Base-by-base conservation (phyloP, 257 asterid genomes). In the Capsicum pubescens region DNA sequence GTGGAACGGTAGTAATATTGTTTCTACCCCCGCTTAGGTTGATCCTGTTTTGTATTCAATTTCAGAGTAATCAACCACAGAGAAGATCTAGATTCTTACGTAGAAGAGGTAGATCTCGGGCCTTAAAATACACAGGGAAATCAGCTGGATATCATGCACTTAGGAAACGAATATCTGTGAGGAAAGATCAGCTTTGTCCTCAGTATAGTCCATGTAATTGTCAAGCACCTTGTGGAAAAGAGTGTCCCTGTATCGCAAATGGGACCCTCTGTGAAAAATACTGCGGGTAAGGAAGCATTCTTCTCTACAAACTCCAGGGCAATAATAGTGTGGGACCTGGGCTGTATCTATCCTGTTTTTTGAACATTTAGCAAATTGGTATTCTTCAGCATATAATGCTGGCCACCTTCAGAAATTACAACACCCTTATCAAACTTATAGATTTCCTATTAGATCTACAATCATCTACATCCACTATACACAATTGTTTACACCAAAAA, bases 121-220 rank as follows among this genome's bases (percentile, higher is more conserved):
- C 98, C 67, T 90, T 93, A 79, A 95, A 95, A 91, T 93, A 93
- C 90, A 87, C 97, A 9, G 92, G 97, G 97, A 95, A 97, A 89
- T 95, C 98, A 85, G 95, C 97, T 84, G 99, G 98, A 74, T 95
- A 90, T 85, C 97, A 91, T 84, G 90, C 97, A 67, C 89, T 93
- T 87, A 92, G 95, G 92, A 97, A 97, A 84, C 89, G 98, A 32
- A 95, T 92, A 80, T 90, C 98, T 86, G 98, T 91, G 85, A 91
- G 91, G 91, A 97, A 97, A 88, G 97, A 97, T 90, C 92, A 93
- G 88, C 99, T 98, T 54, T 92, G 97, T 85, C 91, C 97, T 79
- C 99, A 97, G 87, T 97, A 86, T 89, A 93, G 91, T 85, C 99
- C 99, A 77, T 97, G 99, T 84, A 94, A 95, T 66, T 97, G 99